Evolutionary conservation across 331 rosid genomes (phyloP).

Genomic region (Spiraea crenata): DNA sequence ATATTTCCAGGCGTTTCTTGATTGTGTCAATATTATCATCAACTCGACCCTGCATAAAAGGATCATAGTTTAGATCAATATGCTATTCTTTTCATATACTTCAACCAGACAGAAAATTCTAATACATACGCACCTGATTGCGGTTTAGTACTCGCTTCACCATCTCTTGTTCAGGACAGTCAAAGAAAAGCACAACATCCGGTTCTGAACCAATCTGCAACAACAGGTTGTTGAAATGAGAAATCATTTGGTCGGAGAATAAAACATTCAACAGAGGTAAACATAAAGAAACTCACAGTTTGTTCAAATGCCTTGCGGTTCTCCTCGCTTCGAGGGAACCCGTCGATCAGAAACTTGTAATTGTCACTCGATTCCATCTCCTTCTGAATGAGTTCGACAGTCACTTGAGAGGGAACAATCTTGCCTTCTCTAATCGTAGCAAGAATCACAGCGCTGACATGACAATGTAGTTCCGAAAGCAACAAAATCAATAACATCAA

Average conservation of each 20-base stretch:
- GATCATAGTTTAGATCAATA: constrained; percentile 26
- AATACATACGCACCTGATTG: constrained; percentile 62
- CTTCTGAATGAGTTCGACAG: constrained; percentile 67
- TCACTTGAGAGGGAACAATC: constrained; percentile 89
- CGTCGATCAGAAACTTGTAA: constrained; percentile 77
- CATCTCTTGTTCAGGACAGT: constrained; percentile 94
- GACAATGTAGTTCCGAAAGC: constrained; percentile 36
- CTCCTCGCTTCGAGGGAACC: constrained; percentile 90
- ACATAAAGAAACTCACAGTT: constrained; percentile 60
- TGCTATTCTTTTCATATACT: background rate
- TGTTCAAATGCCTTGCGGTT: constrained; percentile 76
- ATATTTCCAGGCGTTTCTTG: constrained; percentile 79
- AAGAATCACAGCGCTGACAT: constrained; percentile 77
- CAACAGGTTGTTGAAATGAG: constrained; percentile 17
- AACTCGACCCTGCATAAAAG: constrained; percentile 76
- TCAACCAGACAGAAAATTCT: constrained; percentile 1
- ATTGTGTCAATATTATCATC: constrained; percentile 91
- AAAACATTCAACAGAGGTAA: background rate
- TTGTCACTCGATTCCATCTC: constrained; percentile 72
- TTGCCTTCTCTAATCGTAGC: constrained; percentile 69
- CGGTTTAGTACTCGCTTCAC: constrained; percentile 91
- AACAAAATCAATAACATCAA: constrained; percentile 4
- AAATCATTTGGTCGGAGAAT: background rate
- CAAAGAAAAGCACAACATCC: constrained; percentile 75
- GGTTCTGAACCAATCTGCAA: constrained; percentile 82